Evolutionary conservation across 116 monocot species (phyloP), one percentile per base, ranked within the genome.

Genomic region (Zostera marina): DNA sequence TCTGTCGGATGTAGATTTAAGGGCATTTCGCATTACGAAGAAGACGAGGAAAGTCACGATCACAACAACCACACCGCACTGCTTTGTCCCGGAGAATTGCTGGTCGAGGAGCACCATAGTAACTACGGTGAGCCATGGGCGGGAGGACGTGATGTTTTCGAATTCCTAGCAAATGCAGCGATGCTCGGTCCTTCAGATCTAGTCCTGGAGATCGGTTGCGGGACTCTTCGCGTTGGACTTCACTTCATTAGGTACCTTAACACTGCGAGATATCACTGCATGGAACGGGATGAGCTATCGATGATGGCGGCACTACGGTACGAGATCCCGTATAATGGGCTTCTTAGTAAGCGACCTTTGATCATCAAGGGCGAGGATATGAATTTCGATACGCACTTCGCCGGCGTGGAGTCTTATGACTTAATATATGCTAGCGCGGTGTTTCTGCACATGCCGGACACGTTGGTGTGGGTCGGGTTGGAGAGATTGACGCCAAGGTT

Each of bases 101-200:
- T 91, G 0, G 91, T 91, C 2, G 91, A 91, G 70, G 91, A 85
- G 64, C 91, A 91, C 67, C 91, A 91, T 62, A 85, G 85, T 63
- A 91, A 91, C 61, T 91, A 91, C 52, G 91, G 91, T 8, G 91
- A 91, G 44, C 92, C 92, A 0, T 92, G 92, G 92, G 92, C 92
- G 3, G 92, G 92, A 4, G 92, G 92, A 38, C 77, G 83, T 12
- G 92, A 92, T 51, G 77, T 92, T 8, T 92, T 92, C 47, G 92
- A 82, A 58, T 92, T 92, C 59, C 83, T 92, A 22, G 86, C 86
- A 8, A 48, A 55, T 20, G 54, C 86, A 10, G 63, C 68, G 41
- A 40, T 40, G 11, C 77, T 92, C 10, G 13, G 65, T 7, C 80
- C 86, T n/a, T 73, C 77, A 13, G 75, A 77, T 63, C 70, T 54